Conservation (phyloP, 2,329 filamentous ascomycete genomes). For the Colletotrichum paranaense region DNA sequence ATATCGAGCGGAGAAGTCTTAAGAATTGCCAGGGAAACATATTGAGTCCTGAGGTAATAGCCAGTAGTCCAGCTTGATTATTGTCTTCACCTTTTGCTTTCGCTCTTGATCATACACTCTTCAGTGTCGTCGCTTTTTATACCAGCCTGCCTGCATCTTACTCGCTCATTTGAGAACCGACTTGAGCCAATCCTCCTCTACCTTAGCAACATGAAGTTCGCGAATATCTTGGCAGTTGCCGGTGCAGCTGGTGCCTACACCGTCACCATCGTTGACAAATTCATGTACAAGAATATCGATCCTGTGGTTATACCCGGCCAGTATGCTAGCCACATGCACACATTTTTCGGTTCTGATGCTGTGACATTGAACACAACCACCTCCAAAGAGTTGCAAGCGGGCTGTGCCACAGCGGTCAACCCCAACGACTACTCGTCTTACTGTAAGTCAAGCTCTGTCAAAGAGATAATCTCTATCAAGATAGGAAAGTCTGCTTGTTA, state of each 20-base stretch:
- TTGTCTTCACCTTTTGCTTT: no score
- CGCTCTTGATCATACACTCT: no score
- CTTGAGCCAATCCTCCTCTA: no score
- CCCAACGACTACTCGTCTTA: conserved; percentile 59
- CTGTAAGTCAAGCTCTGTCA: conserved; percentile 42
- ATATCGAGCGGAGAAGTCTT: no score
- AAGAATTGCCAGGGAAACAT: no score
- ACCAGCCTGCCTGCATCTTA: no score
- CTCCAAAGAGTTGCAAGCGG: conserved; percentile 47
- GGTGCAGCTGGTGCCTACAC: conserved; percentile 39
- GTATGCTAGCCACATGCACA: conserved; percentile 48
- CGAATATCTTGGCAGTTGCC: background rate
- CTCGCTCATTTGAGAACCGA: no score
- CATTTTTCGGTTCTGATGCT: conserved; percentile 49
- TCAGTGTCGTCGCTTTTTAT: no score
- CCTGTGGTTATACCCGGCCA: conserved; percentile 45
- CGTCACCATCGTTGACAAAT: conserved; percentile 36
- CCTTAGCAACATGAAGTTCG: no score
- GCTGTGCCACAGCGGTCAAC: conserved; percentile 57
- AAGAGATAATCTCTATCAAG: background rate
- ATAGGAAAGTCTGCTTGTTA: background rate
- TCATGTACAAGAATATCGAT: conserved; percentile 48
- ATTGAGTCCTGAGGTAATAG: no score
- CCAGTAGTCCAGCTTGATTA: no score
- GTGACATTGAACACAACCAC: conserved; percentile 44